phyloP scores from a whole-genome alignment of 1,139 yeast species.

The Yamadazyma atlantica region DNA sequence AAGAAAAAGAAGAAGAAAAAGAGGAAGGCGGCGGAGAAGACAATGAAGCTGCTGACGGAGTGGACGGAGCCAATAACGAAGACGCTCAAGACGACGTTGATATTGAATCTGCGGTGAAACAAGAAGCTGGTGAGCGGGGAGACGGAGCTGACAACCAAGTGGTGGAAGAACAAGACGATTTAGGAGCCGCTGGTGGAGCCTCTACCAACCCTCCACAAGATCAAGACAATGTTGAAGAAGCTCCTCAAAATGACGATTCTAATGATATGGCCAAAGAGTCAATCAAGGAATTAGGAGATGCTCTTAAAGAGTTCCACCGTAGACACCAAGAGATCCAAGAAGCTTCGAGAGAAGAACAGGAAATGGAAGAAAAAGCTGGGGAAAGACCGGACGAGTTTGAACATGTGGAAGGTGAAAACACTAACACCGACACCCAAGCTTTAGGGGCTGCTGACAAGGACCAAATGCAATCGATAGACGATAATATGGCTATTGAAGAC shows the following conservation, averaged over 20 bases:
- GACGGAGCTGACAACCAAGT: slow-evolving; percentile 77
- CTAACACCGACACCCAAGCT: slow-evolving; percentile 82
- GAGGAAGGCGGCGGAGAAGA: slow-evolving; percentile 28
- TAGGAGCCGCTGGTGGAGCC: slow-evolving; percentile 72
- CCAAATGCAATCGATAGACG: slow-evolving; percentile 74
- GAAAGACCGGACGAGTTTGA: slow-evolving; percentile 86
- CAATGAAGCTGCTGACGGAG: slow-evolving; percentile 34
- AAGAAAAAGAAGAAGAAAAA: slow-evolving; percentile 25
- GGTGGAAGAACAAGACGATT: slow-evolving; percentile 63
- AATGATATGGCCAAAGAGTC: slow-evolving; percentile 78
- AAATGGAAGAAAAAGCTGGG: slow-evolving; percentile 50
- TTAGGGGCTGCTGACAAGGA: slow-evolving; percentile 87
- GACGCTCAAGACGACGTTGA: slow-evolving; percentile 55
- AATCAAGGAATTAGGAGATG: slow-evolving; percentile 84
- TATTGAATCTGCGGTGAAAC: slow-evolving; percentile 68
- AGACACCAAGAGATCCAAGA: slow-evolving; percentile 84
- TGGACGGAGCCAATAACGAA: slow-evolving; percentile 52
- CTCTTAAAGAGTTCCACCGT: slow-evolving; percentile 86
- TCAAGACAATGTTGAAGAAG: slow-evolving; percentile 27
- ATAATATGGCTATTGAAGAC: slow-evolving; percentile 84
- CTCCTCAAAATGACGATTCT: slow-evolving; percentile 52
- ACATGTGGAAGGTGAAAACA: slow-evolving; percentile 82
- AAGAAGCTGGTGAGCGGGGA: slow-evolving; percentile 68
- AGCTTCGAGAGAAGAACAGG: slow-evolving; percentile 42
- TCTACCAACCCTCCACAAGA: slow-evolving; percentile 39